Base-by-base conservation (phyloP, 164 flowering plant genomes). In the Vitis cinerea region DNA sequence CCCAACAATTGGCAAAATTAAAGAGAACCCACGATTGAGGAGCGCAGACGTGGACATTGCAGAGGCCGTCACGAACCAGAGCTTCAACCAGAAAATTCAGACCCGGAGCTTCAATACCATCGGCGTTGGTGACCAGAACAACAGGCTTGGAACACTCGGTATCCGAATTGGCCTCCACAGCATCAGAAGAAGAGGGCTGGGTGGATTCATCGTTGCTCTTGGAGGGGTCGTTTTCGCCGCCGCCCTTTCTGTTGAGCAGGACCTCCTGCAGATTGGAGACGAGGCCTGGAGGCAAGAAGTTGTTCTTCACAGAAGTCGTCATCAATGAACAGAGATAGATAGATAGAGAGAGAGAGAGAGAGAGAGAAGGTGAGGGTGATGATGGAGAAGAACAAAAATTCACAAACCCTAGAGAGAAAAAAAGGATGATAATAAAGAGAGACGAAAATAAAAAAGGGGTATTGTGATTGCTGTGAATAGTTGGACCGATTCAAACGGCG, bases 91-190 rank as follows among this genome's bases (percentile, higher is more conserved):
- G 91, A 59, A 1, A 74, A 0, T 77, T 79, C 44, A 95, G 89
- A 14, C 99, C 99, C 3, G 86, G 85, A 6, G 97, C 84, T 7
- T 89, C 97, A 66, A 93, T 91, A 56, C 98, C 99, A 56, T 93
- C 97, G 23, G 86, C 90, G 78, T 89, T 96, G 1, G 98, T 96
- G 47, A 96, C 86, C 61, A 96, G 79, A 49, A 96, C 75, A 16
- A 90, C 68, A 1, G 99, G 97, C 74, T 86, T 92, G 2, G 84
- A 71, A 59, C 64, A 53, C 13, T 76, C 83, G 6, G 14, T 30
- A 47, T 60, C 76, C 4, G 65, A 51, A 37, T 71, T 65, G 9
- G 61, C n/a, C 27, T 44, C 82, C 19, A 37, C 72, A 2, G 57
- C 54, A 53, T 50, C 68, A 63, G 74, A 52, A 55, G 83, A 65